phyloP scores from a whole-genome alignment of 495 filamentous ascomycete genomes.

The Tetracladium marchalianum region DNA sequence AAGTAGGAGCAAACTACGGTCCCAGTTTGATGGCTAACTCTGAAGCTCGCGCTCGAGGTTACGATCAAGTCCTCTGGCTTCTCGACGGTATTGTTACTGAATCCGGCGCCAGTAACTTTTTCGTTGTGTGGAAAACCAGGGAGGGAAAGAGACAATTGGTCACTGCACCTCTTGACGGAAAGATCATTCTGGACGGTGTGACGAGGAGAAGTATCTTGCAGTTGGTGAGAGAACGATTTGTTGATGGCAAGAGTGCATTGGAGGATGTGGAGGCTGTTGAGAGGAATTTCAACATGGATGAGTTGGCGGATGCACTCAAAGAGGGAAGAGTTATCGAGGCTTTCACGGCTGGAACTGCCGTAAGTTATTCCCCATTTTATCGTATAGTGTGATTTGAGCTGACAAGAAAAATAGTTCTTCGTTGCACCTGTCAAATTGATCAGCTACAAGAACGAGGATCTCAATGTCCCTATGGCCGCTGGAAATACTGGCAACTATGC shows the following conservation, averaged over 20 bases:
- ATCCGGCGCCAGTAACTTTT: conserved; percentile 89
- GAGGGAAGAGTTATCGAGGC: conserved; percentile 76
- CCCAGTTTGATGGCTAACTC: conserved; percentile 66
- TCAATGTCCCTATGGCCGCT: conserved; percentile 52
- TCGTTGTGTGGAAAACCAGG: conserved; percentile 67
- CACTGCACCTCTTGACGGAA: conserved; percentile 71
- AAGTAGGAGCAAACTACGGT: conserved; percentile 89
- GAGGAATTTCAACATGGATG: conserved; percentile 67
- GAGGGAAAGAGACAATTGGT: conserved; percentile 62
- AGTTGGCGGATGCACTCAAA: conserved; percentile 59
- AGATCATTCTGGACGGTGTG: conserved; percentile 77
- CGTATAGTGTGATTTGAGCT: not conserved
- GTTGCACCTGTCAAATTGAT: conserved; percentile 66
- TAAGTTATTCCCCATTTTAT: conserved; percentile 30
- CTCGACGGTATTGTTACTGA: conserved; percentile 77
- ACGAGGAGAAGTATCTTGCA: conserved; percentile 70
- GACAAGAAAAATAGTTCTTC: conserved; percentile 55
- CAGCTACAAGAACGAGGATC: conserved; percentile 58
- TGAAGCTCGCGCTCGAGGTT: conserved; percentile 61
- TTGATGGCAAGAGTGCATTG: conserved; percentile 27
- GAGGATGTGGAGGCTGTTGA: conserved; percentile 66
- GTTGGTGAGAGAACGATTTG: conserved; percentile 54
- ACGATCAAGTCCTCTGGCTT: conserved; percentile 87
- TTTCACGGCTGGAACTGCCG: conserved; percentile 81
- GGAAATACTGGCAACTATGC: conserved; percentile 55